These are phyloP conservation scores for Epichloe hybrida DNA, from an alignment of 2,329 filamentous ascomycete genomes.

Conservation along the genomic window DNA sequence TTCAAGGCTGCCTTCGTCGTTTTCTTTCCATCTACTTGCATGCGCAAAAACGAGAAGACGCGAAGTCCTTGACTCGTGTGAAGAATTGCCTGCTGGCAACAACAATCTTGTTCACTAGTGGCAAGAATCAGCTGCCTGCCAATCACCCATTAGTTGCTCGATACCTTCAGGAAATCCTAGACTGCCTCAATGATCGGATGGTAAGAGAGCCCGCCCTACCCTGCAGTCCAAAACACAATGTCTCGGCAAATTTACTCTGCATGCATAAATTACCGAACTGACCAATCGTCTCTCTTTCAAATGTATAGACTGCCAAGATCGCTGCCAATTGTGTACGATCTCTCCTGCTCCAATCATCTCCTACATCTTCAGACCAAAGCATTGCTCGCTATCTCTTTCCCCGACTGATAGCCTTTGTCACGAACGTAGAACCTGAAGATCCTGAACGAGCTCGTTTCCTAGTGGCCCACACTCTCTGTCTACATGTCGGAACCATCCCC, in stretches of 20 bases:
- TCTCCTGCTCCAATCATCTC: slow-evolving; percentile 53
- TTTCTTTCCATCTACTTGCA: slow-evolving; percentile 70
- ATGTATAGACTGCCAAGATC: slow-evolving; percentile 60
- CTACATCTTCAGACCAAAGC: slow-evolving; percentile 53
- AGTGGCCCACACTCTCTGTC: slow-evolving; percentile 60
- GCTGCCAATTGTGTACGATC: slow-evolving; percentile 83
- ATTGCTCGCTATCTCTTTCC: slow-evolving; percentile 65
- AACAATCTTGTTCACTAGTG: slow-evolving; percentile 78
- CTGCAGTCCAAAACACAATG: background rate
- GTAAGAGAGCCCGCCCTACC: slow-evolving; percentile 25
- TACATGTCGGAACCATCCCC: slow-evolving; percentile 45
- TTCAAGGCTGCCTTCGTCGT: slow-evolving; percentile 69
- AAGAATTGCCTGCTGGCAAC: slow-evolving; percentile 84
- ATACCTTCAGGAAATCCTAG: slow-evolving; percentile 69
- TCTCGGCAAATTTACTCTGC: background rate
- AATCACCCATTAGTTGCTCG: slow-evolving; percentile 61
- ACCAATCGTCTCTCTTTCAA: background rate
- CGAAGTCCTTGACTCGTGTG: slow-evolving; percentile 72
- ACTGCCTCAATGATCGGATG: slow-evolving; percentile 70
- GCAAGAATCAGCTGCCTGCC: slow-evolving; percentile 57
- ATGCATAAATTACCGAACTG: background rate
- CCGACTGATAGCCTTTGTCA: slow-evolving; percentile 61
- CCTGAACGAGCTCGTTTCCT: slow-evolving; percentile 61
- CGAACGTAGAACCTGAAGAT: slow-evolving; percentile 58
- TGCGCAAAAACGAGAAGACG: slow-evolving; percentile 59